Percentiles rank a stretch among this genome's conserved stretches.
phyloP scores from a whole-genome alignment of 1,139 yeast species.

The Sugiyamaella xylanicola region DNA sequence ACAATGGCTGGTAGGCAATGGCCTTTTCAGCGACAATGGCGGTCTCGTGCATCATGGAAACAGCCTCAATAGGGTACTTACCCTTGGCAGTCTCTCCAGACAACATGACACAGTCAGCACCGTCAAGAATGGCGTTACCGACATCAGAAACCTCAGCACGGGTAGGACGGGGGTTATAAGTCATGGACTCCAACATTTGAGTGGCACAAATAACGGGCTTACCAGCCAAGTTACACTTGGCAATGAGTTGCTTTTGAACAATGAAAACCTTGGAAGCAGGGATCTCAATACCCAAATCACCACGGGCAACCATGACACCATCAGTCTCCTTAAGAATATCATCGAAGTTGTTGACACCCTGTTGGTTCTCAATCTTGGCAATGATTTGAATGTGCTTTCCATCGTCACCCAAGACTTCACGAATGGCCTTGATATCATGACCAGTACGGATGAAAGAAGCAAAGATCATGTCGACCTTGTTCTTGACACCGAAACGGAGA shows the following conservation, averaged over 20 bases:
- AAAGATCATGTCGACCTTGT: conserved; percentile 95
- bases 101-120: conserved; percentile 99
- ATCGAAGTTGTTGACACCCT: conserved; percentile 99
- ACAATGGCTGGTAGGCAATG: conserved; percentile 83
- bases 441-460: conserved; percentile 98
- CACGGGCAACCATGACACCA: conserved; percentile 99
- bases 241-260: conserved; percentile 98
- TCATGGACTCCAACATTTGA: conserved; percentile 99
- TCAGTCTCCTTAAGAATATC: conserved; percentile 92
- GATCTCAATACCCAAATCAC: conserved; percentile 98
- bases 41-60: conserved; percentile 98
- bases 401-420: conserved; percentile 93
- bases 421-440: conserved; percentile 83
- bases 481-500: conserved; percentile 91
- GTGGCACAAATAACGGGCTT: conserved; percentile 99
- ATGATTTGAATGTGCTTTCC: conserved; percentile 96
- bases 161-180: conserved; percentile 99
- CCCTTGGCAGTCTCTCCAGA: conserved; percentile 99
- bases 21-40: conserved; percentile 96
- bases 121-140: conserved; percentile 98
- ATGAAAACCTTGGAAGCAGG: conserved; percentile 99
- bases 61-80: conserved; percentile 96
- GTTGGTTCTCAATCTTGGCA: conserved; percentile 98
- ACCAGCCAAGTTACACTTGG: conserved; percentile 98
- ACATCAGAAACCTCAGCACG: conserved; percentile 99